Conservation (phyloP, 1,284 basidiomycete species). For the Leccinum glutinopallens region DNA sequence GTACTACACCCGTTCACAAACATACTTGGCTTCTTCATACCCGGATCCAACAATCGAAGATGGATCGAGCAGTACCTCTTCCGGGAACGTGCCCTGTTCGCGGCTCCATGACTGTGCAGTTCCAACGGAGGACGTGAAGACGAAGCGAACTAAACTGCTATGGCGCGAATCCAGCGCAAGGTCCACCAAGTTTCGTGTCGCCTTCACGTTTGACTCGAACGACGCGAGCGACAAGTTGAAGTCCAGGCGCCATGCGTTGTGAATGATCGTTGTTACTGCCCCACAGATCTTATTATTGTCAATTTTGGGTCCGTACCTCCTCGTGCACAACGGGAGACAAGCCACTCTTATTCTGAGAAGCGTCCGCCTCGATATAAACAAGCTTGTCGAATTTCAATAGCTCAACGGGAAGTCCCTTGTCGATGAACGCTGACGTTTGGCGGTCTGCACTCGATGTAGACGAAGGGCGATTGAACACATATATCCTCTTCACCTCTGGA, state of each 20-base stretch:
- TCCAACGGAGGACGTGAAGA: conserved; percentile 8
- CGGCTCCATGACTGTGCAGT: conserved; percentile 11
- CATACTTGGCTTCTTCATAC: conserved; percentile 15
- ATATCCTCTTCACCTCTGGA: conserved; percentile 7
- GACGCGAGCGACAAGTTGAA: conserved; percentile 13
- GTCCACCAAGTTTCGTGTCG: conserved; percentile 11
- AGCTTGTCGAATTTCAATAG: conserved; percentile 7
- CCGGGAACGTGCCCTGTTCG: conserved; percentile 6
- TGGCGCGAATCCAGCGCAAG: conserved; percentile 10
- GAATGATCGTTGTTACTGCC: conserved; percentile 4
- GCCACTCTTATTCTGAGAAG: conserved; percentile 11
- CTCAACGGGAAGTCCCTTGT: conserved; percentile 6
- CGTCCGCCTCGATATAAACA: conserved; percentile 17
- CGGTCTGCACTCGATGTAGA: conserved; percentile 9
- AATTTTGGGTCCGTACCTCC: not conserved
- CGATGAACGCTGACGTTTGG: conserved; percentile 9
- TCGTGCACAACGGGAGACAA: not conserved
- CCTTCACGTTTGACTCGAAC: conserved; percentile 9
- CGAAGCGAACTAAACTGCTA: not conserved
- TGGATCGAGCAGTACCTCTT: conserved; percentile 12
- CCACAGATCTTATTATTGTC: not conserved
- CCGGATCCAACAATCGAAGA: conserved; percentile 1
- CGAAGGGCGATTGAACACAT: conserved; percentile 15
- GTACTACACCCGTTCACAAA: conserved; percentile 8
- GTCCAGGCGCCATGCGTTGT: conserved; percentile 17